Evolutionary conservation across 129 eudicot genomes (phyloP), one percentile per base, ranked within the genome.

Genomic region (Flaveria brownii): DNA sequence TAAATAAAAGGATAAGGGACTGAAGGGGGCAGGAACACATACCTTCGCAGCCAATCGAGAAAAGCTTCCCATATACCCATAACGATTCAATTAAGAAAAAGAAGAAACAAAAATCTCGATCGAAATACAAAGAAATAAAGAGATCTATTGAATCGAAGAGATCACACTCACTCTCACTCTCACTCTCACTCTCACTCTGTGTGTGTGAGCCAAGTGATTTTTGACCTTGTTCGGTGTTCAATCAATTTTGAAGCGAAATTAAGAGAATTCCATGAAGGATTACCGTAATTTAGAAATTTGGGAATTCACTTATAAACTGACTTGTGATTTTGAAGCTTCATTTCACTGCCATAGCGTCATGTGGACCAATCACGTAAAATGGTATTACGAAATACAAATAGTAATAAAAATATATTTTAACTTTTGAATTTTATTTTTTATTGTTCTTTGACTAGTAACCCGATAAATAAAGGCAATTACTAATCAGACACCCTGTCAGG

Each of bases 291-390:
- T 60, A 22, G 9, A 60, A 74, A 74, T 23, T 61, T 61, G 78
- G 74, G 75, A 33, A 26, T 22, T 71, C 22, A 14, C 16, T 2
- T 14, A 25, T 15, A 56, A 22, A 57, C 6, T 22, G 60, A 54
- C 76, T 65, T 72, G 51, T 36, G 17, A 45, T 45, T 49, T 74
- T 43, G 73, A 73, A 73, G 71, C 71, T 26, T 49, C 62, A 55
- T 60, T 69, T 54, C 74, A 80, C 77, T 72, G 77, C 20, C 63
- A 72, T 68, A 22, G 51, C 43, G 10, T 49, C 22, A 77, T 55
- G 81, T 76, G 74, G 78, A 52, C 85, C 85, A 81, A 81, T 76
- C 73, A 50, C 1, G 9, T 26, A n/a, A 4, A 13, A 42, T 15
- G 57, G 43, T 36, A 47, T 57, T 45, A 68, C 13, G 36, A 76